Evolutionary conservation across 352 stramenopile genomes (phyloP), one percentile per base, ranked within the genome.

Genomic region (Phytophthora pluvialis): DNA sequence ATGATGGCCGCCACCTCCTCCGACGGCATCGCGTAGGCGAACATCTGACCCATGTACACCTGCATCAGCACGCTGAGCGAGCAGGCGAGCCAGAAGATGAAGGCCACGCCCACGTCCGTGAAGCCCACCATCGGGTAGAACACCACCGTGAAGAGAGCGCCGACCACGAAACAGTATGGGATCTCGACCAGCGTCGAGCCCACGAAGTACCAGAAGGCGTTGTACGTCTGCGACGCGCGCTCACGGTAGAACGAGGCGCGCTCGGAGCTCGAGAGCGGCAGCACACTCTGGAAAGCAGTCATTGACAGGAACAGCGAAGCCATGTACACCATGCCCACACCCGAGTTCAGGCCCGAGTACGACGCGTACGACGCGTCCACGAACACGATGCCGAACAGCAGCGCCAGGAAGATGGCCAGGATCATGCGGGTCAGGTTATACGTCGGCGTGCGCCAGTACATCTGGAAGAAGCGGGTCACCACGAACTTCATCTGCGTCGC

Each of bases 211-310:
- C 83, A 79, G 16, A 73, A 59, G 16, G 78, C 53, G 46, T 82
- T 76, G 56, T 98, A 98, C 63, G 94, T 97, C 48, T 90, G 64
- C 12, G 88, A 83, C 28, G 82, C 72, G 45, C 89, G 80, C 40
- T 85, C 77, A n/a, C 77, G 77, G 43, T 83, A 85, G 57, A 92
- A 98, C 43, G 89, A 94, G 5, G 46, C 44, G 73, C 79, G 47
- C 85, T 71, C 88, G 56, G 97, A 89, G 5, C 86, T 74, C 68
- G 97, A 96, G 1, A 95, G 50, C 7, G 80, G 75, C 3, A 97
- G 54, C 2, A 90, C 76, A 5, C 67, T 88, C 33, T 91, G 66
- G 39, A 93, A 83, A 11, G 74, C 79, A 35, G 88, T 83, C 36
- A 93, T 71, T 5, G 43, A 58, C 9, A 57, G 71, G 63, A 96